Evolutionary conservation across 768 basidiomycete species (phyloP).

Genomic region (Gymnopilus dilepis): DNA sequence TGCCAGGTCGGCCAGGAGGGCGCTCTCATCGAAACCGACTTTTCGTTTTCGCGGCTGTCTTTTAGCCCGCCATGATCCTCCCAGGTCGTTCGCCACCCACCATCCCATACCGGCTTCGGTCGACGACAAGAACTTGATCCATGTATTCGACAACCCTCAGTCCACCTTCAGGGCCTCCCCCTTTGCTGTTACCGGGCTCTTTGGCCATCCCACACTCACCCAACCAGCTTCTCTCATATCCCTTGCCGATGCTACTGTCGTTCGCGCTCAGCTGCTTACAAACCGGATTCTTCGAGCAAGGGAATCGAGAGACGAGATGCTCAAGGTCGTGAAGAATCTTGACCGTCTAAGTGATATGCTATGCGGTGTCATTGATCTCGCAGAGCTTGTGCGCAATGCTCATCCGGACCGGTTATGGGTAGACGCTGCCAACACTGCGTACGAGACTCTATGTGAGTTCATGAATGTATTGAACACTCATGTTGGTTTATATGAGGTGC

Average conservation of each 20-base stretch:
- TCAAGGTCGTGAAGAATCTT: slow-evolving; percentile 92
- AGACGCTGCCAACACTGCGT: slow-evolving; percentile 81
- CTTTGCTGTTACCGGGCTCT: slow-evolving; percentile 75
- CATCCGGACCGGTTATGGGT: slow-evolving; percentile 91
- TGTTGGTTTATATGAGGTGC: slow-evolving; percentile 86
- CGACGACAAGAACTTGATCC: slow-evolving; percentile 69
- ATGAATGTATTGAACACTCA: slow-evolving; percentile 98
- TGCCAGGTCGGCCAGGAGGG: slow-evolving; percentile 46
- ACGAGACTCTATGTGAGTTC: slow-evolving; percentile 92
- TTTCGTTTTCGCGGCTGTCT: slow-evolving; percentile 52
- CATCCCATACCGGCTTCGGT: slow-evolving; percentile 60
- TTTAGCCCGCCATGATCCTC: slow-evolving; percentile 34
- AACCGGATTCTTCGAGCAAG: slow-evolving; percentile 79
- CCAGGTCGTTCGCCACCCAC: slow-evolving; percentile 43
- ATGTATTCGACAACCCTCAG: slow-evolving; percentile 74
- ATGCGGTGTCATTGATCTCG: slow-evolving; percentile 95
- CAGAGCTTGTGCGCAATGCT: slow-evolving; percentile 91
- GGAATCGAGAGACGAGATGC: slow-evolving; percentile 74
- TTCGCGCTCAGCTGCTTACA: slow-evolving; percentile 82
- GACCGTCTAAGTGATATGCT: slow-evolving; percentile 96
- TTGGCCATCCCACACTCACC: slow-evolving; percentile 77
- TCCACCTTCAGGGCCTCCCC: slow-evolving; percentile 42
- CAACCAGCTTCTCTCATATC: slow-evolving; percentile 70
- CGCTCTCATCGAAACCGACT: slow-evolving; percentile 36
- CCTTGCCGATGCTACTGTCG: slow-evolving; percentile 79